These are phyloP conservation scores for Dioscorea zingiberensis DNA, from an alignment of 106 monocot species.

Conservation along the genomic window DNA sequence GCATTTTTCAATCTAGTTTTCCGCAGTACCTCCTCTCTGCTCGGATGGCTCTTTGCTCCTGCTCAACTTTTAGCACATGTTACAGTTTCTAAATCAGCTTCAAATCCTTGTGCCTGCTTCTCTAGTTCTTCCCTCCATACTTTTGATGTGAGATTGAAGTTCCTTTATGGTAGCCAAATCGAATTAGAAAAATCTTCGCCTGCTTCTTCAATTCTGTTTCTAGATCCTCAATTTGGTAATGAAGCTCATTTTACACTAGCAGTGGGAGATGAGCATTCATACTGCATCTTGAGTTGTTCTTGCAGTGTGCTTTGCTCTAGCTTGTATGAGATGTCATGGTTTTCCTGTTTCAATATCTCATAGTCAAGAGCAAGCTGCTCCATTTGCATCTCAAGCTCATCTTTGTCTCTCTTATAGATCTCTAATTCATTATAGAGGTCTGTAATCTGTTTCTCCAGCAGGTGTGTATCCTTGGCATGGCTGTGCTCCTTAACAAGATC, in stretches of 20 bases:
- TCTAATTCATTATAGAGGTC: slow-evolving; percentile 67
- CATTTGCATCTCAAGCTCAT: slow-evolving; percentile 93
- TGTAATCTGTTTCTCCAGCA: slow-evolving; percentile 46
- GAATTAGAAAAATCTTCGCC: too few relatives aligned
- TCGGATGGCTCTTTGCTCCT: slow-evolving; percentile 73
- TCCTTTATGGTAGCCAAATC: slow-evolving; percentile 77
- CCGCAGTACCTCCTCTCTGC: slow-evolving; percentile 68
- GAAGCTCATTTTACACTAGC: too few relatives aligned
- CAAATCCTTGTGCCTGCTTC: slow-evolving; percentile 54
- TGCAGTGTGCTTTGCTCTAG: slow-evolving; percentile 76
- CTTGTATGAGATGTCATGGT: slow-evolving; percentile 50
- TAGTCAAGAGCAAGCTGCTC: slow-evolving; percentile 97
- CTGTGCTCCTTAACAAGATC: slow-evolving; percentile 36
- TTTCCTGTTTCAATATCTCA: slow-evolving; percentile 88
- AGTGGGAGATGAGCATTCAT: slow-evolving; percentile 90
- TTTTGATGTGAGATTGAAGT: slow-evolving; percentile 70
- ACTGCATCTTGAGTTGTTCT: slow-evolving; percentile 91
- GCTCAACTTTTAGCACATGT: slow-evolving; percentile 51
- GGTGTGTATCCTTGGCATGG: slow-evolving; percentile 14
- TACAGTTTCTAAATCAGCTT: slow-evolving; percentile 44
- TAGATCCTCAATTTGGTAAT: too few relatives aligned
- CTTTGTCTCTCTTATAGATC: slow-evolving; percentile 81
- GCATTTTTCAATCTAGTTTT: slow-evolving; percentile 50
- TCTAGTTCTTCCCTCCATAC: slow-evolving; percentile 75
- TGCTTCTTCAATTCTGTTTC: too few relatives aligned